A percentile compares a stretch with the other conserved stretches of the same genome.
These are phyloP conservation scores for Eucalyptus sp. DNA, from an alignment of 345 rosid genomes.

Conservation along the genomic window DNA sequence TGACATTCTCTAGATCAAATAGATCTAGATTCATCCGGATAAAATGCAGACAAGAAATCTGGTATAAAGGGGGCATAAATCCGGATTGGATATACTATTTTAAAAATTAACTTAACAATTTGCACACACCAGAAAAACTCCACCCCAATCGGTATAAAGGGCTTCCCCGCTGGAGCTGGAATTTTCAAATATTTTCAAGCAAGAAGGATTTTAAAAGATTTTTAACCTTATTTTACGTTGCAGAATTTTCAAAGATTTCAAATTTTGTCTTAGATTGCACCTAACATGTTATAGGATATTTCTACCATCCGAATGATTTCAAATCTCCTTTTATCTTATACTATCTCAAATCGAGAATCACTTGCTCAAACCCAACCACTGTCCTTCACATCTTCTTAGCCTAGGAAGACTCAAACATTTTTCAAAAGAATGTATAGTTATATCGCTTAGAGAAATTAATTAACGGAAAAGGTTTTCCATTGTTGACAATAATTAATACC, in stretches of 20 bases:
- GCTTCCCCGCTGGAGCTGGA: not conserved
- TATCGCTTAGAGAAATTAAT: not conserved
- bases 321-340: fast-evolving
- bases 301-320: fast-evolving
- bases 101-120: too few relatives aligned
- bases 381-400: not conserved
- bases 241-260: too few relatives aligned
- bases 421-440: not conserved
- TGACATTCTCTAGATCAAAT: not conserved
- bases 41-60: not conserved
- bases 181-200: not conserved
- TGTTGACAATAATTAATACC: fast-evolving
- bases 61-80: fast-evolving
- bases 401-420: not conserved
- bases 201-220: not conserved
- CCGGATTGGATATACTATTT: fast-evolving
- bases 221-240: fast-evolving
- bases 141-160: too few relatives aligned
- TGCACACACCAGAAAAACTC: fast-evolving
- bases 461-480: not conserved
- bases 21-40: fast-evolving
- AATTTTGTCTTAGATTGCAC: not conserved
- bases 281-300: not conserved
- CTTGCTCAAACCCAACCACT: not conserved
- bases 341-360: not conserved